These are phyloP conservation scores for Angomonas ambiguus DNA, from an alignment of 208 protist genomes.

Conservation along the genomic window DNA sequence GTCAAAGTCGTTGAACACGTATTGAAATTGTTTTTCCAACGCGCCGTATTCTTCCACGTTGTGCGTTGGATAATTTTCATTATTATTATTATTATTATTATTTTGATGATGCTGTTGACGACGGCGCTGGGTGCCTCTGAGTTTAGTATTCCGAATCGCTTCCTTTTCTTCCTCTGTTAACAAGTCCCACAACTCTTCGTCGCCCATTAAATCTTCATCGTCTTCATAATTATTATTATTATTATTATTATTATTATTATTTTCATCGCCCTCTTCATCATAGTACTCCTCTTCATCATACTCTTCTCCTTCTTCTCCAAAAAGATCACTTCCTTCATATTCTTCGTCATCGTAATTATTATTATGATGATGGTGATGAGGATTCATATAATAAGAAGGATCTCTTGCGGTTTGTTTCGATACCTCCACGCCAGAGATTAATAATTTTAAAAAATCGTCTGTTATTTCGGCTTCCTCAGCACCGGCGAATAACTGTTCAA, in stretches of 20 bases:
- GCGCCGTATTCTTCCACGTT: slow-evolving; percentile 16
- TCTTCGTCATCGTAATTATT: neutral
- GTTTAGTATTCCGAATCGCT: slow-evolving; percentile 30
- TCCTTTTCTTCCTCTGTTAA: slow-evolving; percentile 46
- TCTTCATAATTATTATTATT: slow-evolving; percentile 11
- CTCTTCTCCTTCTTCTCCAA: slow-evolving; percentile 12
- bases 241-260: slow-evolving; percentile 13
- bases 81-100: slow-evolving; percentile 9
- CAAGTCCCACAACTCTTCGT: slow-evolving; percentile 29
- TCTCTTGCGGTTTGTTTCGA: slow-evolving; percentile 3
- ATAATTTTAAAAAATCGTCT: slow-evolving; percentile 75
- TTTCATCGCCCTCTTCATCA: slow-evolving; percentile 17
- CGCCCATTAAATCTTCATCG: slow-evolving; percentile 14
- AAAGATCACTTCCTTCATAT: slow-evolving; percentile 14
- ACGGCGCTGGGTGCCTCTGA: slow-evolving; percentile 23
- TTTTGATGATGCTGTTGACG: slow-evolving; percentile 47
- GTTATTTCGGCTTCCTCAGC: slow-evolving; percentile 80
- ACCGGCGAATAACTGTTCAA: slow-evolving; percentile 68
- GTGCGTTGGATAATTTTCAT: slow-evolving; percentile 5
- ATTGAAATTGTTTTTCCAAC: slow-evolving; percentile 49
- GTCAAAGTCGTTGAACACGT: slow-evolving; percentile 53
- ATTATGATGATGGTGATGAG: too few species aligned
- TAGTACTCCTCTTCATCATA: slow-evolving; percentile 15
- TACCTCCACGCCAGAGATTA: slow-evolving; percentile 53
- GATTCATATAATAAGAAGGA: too few species aligned